Evolutionary conservation across 108 stramenopile genomes (phyloP), one percentile per base, ranked within the genome.

Genomic region (Cylindrotheca fusiformis): DNA sequence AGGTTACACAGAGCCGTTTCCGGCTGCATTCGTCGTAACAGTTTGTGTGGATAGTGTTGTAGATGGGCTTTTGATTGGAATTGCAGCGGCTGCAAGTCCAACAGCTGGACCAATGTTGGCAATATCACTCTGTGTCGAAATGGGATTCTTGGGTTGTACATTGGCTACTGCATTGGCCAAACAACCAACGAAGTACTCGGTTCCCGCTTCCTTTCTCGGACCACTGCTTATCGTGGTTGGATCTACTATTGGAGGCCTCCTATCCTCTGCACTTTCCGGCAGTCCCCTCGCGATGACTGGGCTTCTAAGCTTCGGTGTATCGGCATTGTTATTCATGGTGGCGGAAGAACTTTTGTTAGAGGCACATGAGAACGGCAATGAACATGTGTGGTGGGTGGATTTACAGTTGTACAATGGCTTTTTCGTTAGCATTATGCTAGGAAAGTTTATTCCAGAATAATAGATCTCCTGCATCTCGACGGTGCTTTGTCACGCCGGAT

Each of bases 371-470:
- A 31, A 66, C 17, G 65, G 55, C 20, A 17, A 17, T 10, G 65
- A 66, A 25, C 65, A 66, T 25, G 32, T 57, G 8, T 66, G 65
- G 65, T 66, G 65, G 65, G 65, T 66, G 17, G 65, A 66, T 66
- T 8, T 66, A 5, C 65, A 66, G 41, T 2, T 66, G 8, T 66
- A 66, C 28, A 22, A 19, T 18, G 65, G 65, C 8, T 64, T 64
- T 20, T 64, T 41, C 14, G 36, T 6, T 6, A 41, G 36, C 14
- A 41, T 41, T 41, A 10, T 41, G 36, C 36, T 41, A 41, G 36
- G 10, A 6, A 41, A 41, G 14, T 14, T 41, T 10, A 14, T 41
- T 6, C 10, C 36, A 41, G 36, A 41, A 41, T 41, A 14, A 41
- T n/a, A n/a, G n/a, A n/a, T n/a, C n/a, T n/a, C n/a, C n/a, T n/a